Conservation (phyloP, 257 asterid genomes). For the Gardenia jasminoides region DNA sequence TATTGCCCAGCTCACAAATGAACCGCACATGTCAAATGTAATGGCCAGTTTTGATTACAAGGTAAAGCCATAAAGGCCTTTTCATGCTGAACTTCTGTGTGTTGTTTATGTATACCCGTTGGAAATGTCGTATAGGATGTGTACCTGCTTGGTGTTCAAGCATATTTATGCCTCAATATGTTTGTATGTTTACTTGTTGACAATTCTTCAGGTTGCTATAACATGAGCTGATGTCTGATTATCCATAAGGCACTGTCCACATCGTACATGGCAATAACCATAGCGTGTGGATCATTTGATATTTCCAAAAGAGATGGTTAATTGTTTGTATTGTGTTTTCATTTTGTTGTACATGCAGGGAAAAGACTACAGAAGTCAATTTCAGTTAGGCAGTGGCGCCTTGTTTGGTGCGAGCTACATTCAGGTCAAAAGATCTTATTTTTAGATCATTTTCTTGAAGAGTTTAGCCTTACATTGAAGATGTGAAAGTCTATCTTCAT, state of each 20-base stretch:
- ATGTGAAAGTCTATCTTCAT: neutral
- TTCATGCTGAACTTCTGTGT: neutral
- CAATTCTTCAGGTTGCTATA: neutral
- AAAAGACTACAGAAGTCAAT: conserved; percentile 74
- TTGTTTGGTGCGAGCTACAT: conserved; percentile 89
- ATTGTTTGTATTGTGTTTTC: neutral
- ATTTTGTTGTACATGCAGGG: conserved; percentile 54
- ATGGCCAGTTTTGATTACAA: conserved; percentile 92
- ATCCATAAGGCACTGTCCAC: neutral
- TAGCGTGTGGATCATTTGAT: neutral
- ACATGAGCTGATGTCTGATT: neutral
- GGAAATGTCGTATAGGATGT: neutral
- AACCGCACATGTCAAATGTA: conserved; percentile 95
- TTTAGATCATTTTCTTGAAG: neutral
- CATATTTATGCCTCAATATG: neutral
- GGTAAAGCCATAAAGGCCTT: conserved; percentile 36
- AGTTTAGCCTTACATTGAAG: neutral
- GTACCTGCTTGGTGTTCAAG: neutral
- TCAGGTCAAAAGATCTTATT: conserved; percentile 56
- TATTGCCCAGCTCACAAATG: conserved; percentile 70
- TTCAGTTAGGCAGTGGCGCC: conserved; percentile 86
- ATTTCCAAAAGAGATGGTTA: neutral
- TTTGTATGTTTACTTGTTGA: neutral
- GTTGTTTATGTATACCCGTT: neutral
- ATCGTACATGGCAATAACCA: neutral